A percentile compares a stretch with the other conserved stretches of the same genome.
phyloP scores from a whole-genome alignment of 768 basidiomycete genomes.

The Ramaria sp. region DNA sequence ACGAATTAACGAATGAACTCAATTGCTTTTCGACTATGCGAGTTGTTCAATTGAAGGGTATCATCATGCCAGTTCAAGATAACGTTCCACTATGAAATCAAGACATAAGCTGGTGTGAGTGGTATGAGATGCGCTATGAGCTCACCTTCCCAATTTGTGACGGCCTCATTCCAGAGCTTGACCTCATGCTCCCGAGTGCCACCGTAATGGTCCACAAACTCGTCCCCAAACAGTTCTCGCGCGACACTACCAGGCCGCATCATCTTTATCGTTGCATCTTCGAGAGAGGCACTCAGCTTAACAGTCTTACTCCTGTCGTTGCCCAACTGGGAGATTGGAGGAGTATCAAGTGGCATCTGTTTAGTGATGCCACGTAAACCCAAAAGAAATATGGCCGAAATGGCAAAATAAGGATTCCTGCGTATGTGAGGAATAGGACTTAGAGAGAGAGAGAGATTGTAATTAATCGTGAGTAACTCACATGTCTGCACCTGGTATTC shows the following conservation, averaged over 20 bases:
- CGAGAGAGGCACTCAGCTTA: slow-evolving; percentile 71
- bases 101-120: slow-evolving; percentile 7
- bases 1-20: not conserved
- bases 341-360: slow-evolving; percentile 51
- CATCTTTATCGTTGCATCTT: slow-evolving; percentile 73
- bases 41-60: not conserved
- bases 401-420: slow-evolving; percentile 72
- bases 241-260: slow-evolving; percentile 70
- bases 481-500: slow-evolving; percentile 96
- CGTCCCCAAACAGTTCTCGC: slow-evolving; percentile 76
- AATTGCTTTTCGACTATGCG: not conserved
- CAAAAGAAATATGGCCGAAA: slow-evolving; percentile 79
- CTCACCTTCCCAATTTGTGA: slow-evolving; percentile 91
- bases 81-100: slow-evolving; percentile 56
- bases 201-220: slow-evolving; percentile 90
- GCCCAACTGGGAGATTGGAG: slow-evolving; percentile 61
- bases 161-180: slow-evolving; percentile 74
- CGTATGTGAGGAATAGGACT: not conserved
- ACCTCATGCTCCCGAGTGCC: slow-evolving; percentile 94
- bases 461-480: not conserved
- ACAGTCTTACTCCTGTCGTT: slow-evolving; percentile 44
- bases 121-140: not conserved
- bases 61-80: slow-evolving; percentile 66
- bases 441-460: not conserved
- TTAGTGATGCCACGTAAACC: slow-evolving; percentile 84